A percentile compares a stretch with the other conserved stretches of the same genome.
Evolutionary conservation across 345 rosid genomes (phyloP).

Genomic region (Draba incana): DNA sequence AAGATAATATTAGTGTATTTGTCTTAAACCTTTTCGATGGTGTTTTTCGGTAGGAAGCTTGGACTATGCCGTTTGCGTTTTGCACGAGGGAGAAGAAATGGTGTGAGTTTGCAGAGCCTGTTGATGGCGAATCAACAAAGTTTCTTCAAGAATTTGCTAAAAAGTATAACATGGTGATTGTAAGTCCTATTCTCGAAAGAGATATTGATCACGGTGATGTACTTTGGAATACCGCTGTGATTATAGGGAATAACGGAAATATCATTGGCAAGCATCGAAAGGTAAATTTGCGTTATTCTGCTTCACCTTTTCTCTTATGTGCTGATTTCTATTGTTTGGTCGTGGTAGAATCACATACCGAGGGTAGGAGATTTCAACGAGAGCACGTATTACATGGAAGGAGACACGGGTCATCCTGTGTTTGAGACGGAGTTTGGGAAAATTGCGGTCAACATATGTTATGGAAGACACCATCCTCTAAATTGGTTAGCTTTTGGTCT

Average conservation of each 20-base stretch:
- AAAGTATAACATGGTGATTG: conserved; percentile 86
- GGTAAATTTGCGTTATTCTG: conserved; percentile 45
- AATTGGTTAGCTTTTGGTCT: conserved; percentile 97
- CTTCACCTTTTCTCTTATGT: conserved; percentile 14
- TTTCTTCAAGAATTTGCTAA: conserved; percentile 79
- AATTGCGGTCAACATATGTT: conserved; percentile 87
- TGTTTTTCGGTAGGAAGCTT: conserved; percentile 68
- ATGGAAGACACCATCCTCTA: conserved; percentile 95
- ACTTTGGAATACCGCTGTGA: conserved; percentile 87
- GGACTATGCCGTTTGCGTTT: conserved; percentile 97
- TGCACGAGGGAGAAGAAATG: conserved; percentile 95
- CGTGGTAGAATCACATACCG: conserved; percentile 90
- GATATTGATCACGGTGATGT: conserved; percentile 90
- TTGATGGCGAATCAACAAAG: conserved; percentile 77
- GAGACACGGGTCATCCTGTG: conserved; percentile 93
- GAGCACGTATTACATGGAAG: conserved; percentile 99
- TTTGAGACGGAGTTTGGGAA: conserved; percentile 91
- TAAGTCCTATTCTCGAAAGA: conserved; percentile 92
- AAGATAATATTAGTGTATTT: not conserved
- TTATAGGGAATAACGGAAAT: conserved; percentile 88
- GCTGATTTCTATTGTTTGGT: conserved; percentile 22
- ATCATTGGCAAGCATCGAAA: conserved; percentile 93
- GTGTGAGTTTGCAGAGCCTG: conserved; percentile 97
- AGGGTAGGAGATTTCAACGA: conserved; percentile 97
- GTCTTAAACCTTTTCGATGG: not conserved